Evolutionary conservation across 1,284 basidiomycete species (phyloP).

Genomic region (Ganoderma multipileum): DNA sequence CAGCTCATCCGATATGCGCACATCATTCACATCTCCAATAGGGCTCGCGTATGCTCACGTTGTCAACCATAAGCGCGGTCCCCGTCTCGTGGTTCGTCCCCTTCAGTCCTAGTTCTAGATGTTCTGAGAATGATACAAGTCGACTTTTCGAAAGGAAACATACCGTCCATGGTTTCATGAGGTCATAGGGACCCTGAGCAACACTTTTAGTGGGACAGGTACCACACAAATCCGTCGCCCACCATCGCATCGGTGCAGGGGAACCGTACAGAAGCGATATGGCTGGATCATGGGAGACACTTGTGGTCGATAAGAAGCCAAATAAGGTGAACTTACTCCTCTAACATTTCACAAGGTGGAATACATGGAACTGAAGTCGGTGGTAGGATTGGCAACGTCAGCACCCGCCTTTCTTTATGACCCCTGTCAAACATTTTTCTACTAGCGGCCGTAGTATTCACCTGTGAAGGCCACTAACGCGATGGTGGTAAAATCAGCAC

Average conservation of each 20-base stretch:
- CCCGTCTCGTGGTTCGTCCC: background rate
- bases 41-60: background rate
- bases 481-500: background rate
- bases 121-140: background rate
- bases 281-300: background rate
- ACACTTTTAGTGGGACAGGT: background rate
- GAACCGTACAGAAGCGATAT: background rate
- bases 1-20: background rate
- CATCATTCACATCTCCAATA: background rate
- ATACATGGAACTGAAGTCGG: background rate
- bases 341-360: background rate
- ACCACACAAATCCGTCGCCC: background rate
- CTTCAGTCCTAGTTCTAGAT: background rate
- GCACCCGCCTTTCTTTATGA: constrained; percentile 1
- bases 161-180: background rate
- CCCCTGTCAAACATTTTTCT: background rate
- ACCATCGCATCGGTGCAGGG: background rate
- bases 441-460: background rate
- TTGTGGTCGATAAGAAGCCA: background rate
- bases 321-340: background rate
- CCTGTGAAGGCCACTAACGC: background rate
- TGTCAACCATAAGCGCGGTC: constrained; percentile 2
- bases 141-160: background rate
- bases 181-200: background rate
- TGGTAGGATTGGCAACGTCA: background rate